A percentile compares a stretch with the other conserved stretches of the same genome.
phyloP scores from a whole-genome alignment of 2,329 filamentous ascomycete species.

The Colletotrichum navitas region DNA sequence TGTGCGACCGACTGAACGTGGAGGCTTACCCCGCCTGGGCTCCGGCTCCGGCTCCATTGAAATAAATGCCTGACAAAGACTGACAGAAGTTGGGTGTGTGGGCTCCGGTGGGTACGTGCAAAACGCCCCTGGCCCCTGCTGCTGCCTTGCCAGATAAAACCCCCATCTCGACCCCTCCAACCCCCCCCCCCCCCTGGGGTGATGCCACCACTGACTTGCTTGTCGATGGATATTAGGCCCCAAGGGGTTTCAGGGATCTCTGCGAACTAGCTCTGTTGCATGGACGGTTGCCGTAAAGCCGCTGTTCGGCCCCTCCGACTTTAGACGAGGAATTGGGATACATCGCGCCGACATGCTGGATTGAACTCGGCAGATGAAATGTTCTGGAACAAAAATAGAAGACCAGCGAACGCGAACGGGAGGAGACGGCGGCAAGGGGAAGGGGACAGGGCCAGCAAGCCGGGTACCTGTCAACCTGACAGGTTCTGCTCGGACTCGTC shows the following conservation, averaged over 20 bases:
- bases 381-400: slow-evolving; percentile 38
- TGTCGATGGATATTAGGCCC: slow-evolving; percentile 24
- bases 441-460: not conserved
- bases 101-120: not conserved
- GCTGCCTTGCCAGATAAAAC: slow-evolving; percentile 24
- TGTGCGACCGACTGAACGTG: slow-evolving; percentile 30
- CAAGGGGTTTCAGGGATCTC: slow-evolving; percentile 18
- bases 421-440: slow-evolving; percentile 1
- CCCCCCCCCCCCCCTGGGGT: slow-evolving; percentile 7
- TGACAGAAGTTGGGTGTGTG: not conserved
- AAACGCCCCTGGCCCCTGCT: slow-evolving; percentile 18
- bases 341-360: slow-evolving; percentile 1
- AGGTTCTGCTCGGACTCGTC: slow-evolving; percentile 35
- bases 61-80: slow-evolving; percentile 4
- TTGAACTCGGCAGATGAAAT: slow-evolving; percentile 21
- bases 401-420: slow-evolving; percentile 5
- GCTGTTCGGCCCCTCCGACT: slow-evolving; percentile 30
- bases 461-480: slow-evolving; percentile 22
- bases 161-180: slow-evolving; percentile 1
- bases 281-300: slow-evolving; percentile 10
- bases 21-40: slow-evolving; percentile 30
- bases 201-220: slow-evolving; percentile 3
- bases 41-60: slow-evolving; percentile 6
- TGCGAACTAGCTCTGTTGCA: slow-evolving; percentile 1
- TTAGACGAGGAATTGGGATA: slow-evolving; percentile 16